These are phyloP conservation scores for Trichoderma koningii DNA, from an alignment of 2,329 filamentous ascomycete genomes.

Conservation along the genomic window DNA sequence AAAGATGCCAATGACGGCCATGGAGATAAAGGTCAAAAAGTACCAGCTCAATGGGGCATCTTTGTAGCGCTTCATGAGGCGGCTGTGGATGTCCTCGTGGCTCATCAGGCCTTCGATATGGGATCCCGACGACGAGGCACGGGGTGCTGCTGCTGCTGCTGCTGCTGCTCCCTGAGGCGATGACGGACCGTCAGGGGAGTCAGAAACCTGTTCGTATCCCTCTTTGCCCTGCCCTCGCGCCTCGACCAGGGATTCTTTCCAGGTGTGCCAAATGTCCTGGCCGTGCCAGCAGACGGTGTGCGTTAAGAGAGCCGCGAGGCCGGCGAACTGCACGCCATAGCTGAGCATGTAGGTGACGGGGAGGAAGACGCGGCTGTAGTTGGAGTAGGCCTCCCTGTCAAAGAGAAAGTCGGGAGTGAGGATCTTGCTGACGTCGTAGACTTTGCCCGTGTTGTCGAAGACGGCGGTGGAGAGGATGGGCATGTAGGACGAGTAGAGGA, in stretches of 20 bases:
- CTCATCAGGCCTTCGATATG: conserved; percentile 60
- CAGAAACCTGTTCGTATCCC: conserved; percentile 54
- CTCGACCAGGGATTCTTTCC: conserved; percentile 68
- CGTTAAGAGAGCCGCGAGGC: conserved; percentile 74
- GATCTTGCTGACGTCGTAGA: conserved; percentile 81
- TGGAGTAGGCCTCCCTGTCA: conserved; percentile 71
- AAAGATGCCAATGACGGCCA: conserved; percentile 79
- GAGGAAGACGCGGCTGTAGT: conserved; percentile 82
- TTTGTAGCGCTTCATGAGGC: conserved; percentile 79
- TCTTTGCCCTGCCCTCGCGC: conserved; percentile 53
- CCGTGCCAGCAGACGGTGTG: conserved; percentile 86
- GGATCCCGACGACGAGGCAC: conserved; percentile 42
- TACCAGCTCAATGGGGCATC: conserved; percentile 86
- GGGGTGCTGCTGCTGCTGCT: background rate
- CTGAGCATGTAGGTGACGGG: conserved; percentile 86
- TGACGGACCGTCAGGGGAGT: conserved; percentile 30
- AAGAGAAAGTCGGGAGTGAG: conserved; percentile 77
- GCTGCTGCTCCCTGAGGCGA: conserved; percentile 11
- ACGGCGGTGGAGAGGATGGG: conserved; percentile 82
- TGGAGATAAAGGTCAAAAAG: conserved; percentile 69
- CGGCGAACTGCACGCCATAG: conserved; percentile 84
- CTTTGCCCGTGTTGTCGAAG: conserved; percentile 79
- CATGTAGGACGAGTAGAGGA: conserved; percentile 81
- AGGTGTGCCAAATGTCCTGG: conserved; percentile 76
- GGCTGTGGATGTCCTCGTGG: conserved; percentile 79